Evolutionary conservation across 495 filamentous ascomycete species (phyloP), one percentile per base, ranked within the genome.

Genomic region (Friedmanniomyces endolithicus): DNA sequence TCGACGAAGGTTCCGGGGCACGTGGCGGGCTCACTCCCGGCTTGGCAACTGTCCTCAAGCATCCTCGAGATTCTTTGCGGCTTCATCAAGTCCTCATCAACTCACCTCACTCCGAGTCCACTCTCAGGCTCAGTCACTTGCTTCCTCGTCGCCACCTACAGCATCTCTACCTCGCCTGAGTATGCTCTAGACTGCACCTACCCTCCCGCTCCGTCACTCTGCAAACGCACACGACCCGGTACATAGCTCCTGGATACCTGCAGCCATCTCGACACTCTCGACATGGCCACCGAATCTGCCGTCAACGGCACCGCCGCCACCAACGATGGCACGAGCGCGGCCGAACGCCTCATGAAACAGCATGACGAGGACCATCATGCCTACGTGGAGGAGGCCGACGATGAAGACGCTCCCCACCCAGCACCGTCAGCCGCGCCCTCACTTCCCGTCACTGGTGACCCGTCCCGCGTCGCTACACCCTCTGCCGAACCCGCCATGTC

Each of bases 301-400:
- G 44, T 71, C 52, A 67, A 72, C 51, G 62, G 65, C 60, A 56
- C 56, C 51, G 53, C 58, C 52, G 65, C 53, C 35, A 63, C 70
- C 60, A 78, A 20, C 34, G 48, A 57, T 19, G 55, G 48, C 20
- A 19, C 58, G 46, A 59, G 81, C 47, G 73, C 85, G 33, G 90
- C 89, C 22, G 82, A 87, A 62, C 78, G 80, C 71, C 79, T 95
- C 37, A 80, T 84, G 68, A 76, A 87, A 60, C 81, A 88, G 69
- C 90, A 95, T 70, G 71, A 74, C 22, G 71, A 74, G 29, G 23
- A 41, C 9, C 86, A 90, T 68, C 77, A 78, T 55, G 71, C 74
- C 31, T 87, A 82, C 6, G 77, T 94, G 39, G 88, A 94, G 68
- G 89, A 95, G 19, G 79, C 75, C 19, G 71, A 76, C 34, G 89